Base-by-base conservation (phyloP, 2,329 filamentous ascomycete species). In the Talaromyces sp. region DNA sequence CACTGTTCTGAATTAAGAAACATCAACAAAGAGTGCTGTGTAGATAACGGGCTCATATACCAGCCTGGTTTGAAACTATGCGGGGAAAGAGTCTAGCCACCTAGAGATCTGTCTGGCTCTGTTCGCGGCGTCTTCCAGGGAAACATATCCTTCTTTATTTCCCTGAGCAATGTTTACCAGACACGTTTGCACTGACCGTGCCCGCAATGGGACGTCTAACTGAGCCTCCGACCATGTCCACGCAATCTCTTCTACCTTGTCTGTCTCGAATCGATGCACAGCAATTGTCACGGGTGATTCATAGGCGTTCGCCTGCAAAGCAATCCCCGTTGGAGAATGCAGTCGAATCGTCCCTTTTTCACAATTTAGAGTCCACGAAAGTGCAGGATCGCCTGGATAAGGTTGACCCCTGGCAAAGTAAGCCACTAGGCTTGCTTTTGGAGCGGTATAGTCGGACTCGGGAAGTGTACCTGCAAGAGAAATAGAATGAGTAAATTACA, bases 181-280 rank as follows among this genome's bases (percentile, higher is more conserved):
- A 53, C 36, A 40, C 1, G 35, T 53, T 21, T 50, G 43, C 35
- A 57, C 46, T 33, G 55, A 57, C n/a, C 55, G 19, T 22, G 55
- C 48, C 8, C 19, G 33, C 5, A 53, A 9, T 25, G 55, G 48
- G 25, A 57, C 55, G 13, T 41, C 45, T 41, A 52, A 13, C 36
- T 57, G 55, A 28, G 45, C 55, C 46, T 57, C 46, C 4, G 41
- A 48, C 55, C 55, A 57, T 17, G 41, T 21, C 55, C 55, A 57
- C 10, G 21, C 43, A 35, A 53, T 21, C 19, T 57, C 11, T 31
- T 57, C 55, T n/a, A 57, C 36, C 33, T 53, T 35, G 22, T 51
- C 46, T 13, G 45, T 57, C 6, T 57, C 45, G n/a, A 53, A 57
- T 13, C 21, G 41, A 57, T 57, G 36, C 22, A 57, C 55, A 4